Base-by-base conservation (phyloP, 768 basidiomycete species). In the Tulasnella sp. region DNA sequence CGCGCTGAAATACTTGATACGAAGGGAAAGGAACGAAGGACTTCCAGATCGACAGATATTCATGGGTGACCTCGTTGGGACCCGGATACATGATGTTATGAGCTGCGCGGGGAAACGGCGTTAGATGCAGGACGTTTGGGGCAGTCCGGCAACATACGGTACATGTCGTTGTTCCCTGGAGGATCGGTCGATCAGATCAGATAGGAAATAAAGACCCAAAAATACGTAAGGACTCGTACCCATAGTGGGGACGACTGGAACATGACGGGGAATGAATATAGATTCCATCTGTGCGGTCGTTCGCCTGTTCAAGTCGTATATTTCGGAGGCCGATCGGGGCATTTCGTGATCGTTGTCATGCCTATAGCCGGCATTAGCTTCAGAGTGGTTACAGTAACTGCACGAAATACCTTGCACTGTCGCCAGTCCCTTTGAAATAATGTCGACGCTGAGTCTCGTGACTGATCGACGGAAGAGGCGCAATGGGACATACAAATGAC, bases 81-180 rank as follows among this genome's bases (percentile, higher is more conserved):
- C 58, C 54, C 46, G 42, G 49, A 31, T 57, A 55, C 58, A 60
- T 52, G 39, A 59, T 54, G 41, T 61, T 61, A 31, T 49, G 42
- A 41, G 48, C 55, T 50, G 49, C 31, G 39, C 40, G 43, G 35
- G 53, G 53, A 36, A 59, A 46, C 15, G 23, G 19, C 57, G 46
- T 25, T 25, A 48, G 9, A 48, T 48, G 35, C 53, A 46, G 39
- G 25, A 43, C 41, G 42, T 19, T 15, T 21, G 49, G 19, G 31
- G 23, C 32, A 42, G 43, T 60, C 11, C 37, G 6, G 14, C 71
- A 82, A 27, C 60, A 74, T 70, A 86, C 84, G 88, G 80, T 86
- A 91, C 48, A 93, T 77, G 72, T 93, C 90, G 68, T 93, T 93
- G 69, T 93, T 93, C 21, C 89, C 89, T 86, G 60, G 34, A 36